Evolutionary conservation across 176 grass and related monocot species (phyloP), one percentile per base, ranked within the genome.

Genomic region (Eleusine coracana): DNA sequence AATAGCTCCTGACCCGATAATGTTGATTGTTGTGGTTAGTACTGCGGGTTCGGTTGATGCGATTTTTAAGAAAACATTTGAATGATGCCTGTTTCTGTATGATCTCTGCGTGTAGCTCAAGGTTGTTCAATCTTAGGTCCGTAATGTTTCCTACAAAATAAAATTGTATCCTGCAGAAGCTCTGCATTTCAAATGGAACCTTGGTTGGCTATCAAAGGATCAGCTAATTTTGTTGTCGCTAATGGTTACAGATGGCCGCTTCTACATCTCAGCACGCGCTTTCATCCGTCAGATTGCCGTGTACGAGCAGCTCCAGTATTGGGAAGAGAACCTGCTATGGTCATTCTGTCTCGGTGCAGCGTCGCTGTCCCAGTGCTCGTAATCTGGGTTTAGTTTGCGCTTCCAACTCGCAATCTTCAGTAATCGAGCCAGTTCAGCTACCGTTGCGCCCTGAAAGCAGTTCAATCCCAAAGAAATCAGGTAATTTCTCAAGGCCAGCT

Each of bases 401-500:
- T 60, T 92, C 78, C 10, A 86, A 78, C 27, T 73, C 89, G 0
- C 82, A 88, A 17, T 88, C 84, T 73, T 87, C 82, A 0, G 82
- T 94, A 46, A 59, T 77, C 0, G 87, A 86, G 7, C 82, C 89
- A 14, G 59, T 82, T 74, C 82, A 86, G 62, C 21, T 89, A 78
- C 92, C 89, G 9, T 68, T n/a, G 29, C 88, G 83, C 66, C 58
- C 73, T 38, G 72, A 89, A 20, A 85, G 84, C 38, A 2, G 74
- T 17, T 17, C 17, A 70, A 29, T 66, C 48, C 87, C 85, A 1
- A 91, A 92, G 79, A 94, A 92, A 83, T 87, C 92, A 74, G 41
- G 92, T 92, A 86, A 65, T 74, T 61, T 76, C 39, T 56, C 58
- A 8, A 52, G 10, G 29, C 67, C 10, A 18, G 2, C 9, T 13